A percentile compares a stretch with the other conserved stretches of the same genome.
phyloP scores from a whole-genome alignment of 768 basidiomycete species.

The Kwoniella mangroviensis region DNA sequence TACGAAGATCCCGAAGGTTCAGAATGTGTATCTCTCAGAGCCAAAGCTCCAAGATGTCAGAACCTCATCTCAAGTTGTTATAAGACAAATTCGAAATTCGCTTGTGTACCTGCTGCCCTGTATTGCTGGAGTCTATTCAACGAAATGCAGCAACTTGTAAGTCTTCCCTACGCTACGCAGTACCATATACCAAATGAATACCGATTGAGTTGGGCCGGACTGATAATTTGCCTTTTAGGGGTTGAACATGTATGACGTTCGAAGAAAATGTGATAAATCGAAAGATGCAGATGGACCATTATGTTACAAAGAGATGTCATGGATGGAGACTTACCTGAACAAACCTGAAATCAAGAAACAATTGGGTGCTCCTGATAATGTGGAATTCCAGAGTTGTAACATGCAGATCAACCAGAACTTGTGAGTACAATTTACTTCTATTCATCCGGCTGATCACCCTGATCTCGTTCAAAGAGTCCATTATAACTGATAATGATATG shows the following conservation, averaged over 20 bases:
- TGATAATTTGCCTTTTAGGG: slow-evolving; percentile 59
- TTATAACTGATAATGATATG: background rate
- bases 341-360: slow-evolving; percentile 74
- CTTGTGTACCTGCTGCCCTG: slow-evolving; percentile 70
- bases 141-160: slow-evolving; percentile 50
- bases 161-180: slow-evolving; percentile 1
- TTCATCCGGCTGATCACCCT: background rate
- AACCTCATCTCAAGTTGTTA: slow-evolving; percentile 70
- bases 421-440: slow-evolving; percentile 44
- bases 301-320: slow-evolving; percentile 68
- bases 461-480: background rate
- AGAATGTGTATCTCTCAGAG: slow-evolving; percentile 68
- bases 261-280: slow-evolving; percentile 68
- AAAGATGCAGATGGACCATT: slow-evolving; percentile 65
- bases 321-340: slow-evolving; percentile 91
- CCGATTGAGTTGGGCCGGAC: no score
- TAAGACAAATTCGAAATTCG: slow-evolving; percentile 54
- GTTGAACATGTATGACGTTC: slow-evolving; percentile 80
- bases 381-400: slow-evolving; percentile 59
- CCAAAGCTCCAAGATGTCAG: slow-evolving; percentile 76
- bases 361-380: slow-evolving; percentile 59
- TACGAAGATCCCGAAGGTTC: slow-evolving; percentile 67
- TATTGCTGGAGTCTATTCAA: slow-evolving; percentile 67
- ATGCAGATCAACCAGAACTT: slow-evolving; percentile 79
- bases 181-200: background rate